A percentile compares a stretch with the other conserved stretches of the same genome.
These are phyloP conservation scores for Clathrus columnatus DNA, from an alignment of 768 basidiomycete genomes.

Conservation along the genomic window DNA sequence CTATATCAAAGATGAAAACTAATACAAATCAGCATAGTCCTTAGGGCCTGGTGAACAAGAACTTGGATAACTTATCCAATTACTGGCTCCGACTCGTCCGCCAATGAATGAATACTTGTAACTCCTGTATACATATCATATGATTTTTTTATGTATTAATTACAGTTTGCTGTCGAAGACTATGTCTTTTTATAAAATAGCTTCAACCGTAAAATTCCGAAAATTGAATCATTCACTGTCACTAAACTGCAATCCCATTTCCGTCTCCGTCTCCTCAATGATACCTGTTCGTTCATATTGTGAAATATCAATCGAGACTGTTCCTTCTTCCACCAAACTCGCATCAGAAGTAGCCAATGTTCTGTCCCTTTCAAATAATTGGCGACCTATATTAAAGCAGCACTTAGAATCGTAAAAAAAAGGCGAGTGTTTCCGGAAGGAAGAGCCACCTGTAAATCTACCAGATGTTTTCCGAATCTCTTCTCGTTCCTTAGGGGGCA, in stretches of 20 bases:
- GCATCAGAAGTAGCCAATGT: conserved; percentile 69
- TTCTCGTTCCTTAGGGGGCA: conserved; percentile 77
- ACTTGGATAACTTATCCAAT: no score
- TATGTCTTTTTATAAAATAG: conserved; percentile 5
- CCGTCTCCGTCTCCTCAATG: conserved; percentile 51
- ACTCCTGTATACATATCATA: no score
- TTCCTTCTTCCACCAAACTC: conserved; percentile 72
- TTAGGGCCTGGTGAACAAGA: no score
- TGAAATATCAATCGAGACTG: conserved; percentile 78
- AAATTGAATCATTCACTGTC: conserved; percentile 63
- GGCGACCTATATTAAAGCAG: conserved; percentile 53
- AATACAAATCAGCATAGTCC: no score
- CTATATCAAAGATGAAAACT: no score
- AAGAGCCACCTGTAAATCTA: conserved; percentile 57
- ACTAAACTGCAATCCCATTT: conserved; percentile 63
- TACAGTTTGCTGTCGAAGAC: not conserved
- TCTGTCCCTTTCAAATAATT: conserved; percentile 81
- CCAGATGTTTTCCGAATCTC: conserved; percentile 59
- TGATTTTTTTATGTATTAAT: not conserved
- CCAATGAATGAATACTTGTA: not conserved
- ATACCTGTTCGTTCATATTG: conserved; percentile 71
- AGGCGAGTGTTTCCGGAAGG: not conserved
- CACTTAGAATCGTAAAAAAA: conserved; percentile 8
- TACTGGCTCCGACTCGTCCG: no score
- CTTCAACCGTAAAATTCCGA: not conserved